Evolutionary conservation across 2,329 filamentous ascomycete genomes (phyloP).

Genomic region (Colletotrichum kahawae): DNA sequence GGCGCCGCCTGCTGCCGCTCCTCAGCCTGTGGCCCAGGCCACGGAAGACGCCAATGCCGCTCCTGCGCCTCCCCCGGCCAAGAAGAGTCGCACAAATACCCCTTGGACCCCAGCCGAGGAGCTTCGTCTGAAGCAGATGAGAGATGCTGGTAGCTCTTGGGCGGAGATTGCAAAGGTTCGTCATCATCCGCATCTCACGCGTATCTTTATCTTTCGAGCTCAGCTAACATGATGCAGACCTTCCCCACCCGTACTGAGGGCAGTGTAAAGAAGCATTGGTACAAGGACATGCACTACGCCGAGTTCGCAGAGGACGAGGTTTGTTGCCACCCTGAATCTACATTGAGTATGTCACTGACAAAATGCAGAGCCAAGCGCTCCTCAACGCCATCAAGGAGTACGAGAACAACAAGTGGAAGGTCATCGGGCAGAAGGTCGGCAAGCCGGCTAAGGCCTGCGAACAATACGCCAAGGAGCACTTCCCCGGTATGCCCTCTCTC

Average conservation of each 20-base stretch:
- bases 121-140: slow-evolving; percentile 89
- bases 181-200: not conserved
- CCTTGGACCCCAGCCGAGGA: slow-evolving; percentile 98
- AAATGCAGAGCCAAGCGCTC: slow-evolving; percentile 71
- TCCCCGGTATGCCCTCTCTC: slow-evolving; percentile 55
- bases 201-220: not conserved
- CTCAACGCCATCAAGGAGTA: slow-evolving; percentile 98
- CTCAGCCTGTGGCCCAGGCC: slow-evolving; percentile 33
- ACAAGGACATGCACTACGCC: slow-evolving; percentile 99
- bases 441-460: slow-evolving; percentile 88
- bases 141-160: slow-evolving; percentile 93
- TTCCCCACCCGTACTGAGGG: slow-evolving; percentile 95
- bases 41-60: slow-evolving; percentile 37
- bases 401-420: slow-evolving; percentile 98
- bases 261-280: slow-evolving; percentile 99
- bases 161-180: slow-evolving; percentile 95
- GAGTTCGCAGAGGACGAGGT: slow-evolving; percentile 98
- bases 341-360: slow-evolving; percentile 15
- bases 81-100: slow-evolving; percentile 98
- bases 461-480: slow-evolving; percentile 97
- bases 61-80: slow-evolving; percentile 62
- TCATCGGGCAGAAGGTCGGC: slow-evolving; percentile 93
- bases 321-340: slow-evolving; percentile 36
- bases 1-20: slow-evolving; percentile 33
- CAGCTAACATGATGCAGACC: slow-evolving; percentile 57